Conservation (phyloP, 371 early-diverging fungal species). For the Mortierella polycephala region DNA sequence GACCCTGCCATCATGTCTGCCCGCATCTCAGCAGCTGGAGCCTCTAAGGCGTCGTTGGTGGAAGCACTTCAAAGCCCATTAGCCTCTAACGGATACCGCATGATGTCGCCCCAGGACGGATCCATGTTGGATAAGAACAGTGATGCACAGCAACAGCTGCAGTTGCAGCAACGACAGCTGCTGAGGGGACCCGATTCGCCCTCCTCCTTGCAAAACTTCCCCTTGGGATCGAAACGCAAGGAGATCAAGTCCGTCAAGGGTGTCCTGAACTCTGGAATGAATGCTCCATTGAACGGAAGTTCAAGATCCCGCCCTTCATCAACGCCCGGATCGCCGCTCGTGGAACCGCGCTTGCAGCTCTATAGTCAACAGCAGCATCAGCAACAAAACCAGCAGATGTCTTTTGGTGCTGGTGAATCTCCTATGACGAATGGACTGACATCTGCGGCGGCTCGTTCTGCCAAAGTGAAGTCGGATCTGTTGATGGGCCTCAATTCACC, state of each 20-base stretch:
- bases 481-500: conserved; percentile 32
- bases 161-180: neutral
- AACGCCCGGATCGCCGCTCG: conserved; percentile 36
- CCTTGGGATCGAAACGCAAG: conserved; percentile 49
- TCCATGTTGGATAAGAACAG: conserved; percentile 8
- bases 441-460: conserved; percentile 23
- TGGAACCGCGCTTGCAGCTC: conserved; percentile 25
- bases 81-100: conserved; percentile 24
- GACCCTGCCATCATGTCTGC: conserved; percentile 80
- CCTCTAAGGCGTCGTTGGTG: conserved; percentile 24
- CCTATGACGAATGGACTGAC: conserved; percentile 20
- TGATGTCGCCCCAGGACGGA: conserved; percentile 17
- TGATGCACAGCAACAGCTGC: neutral
- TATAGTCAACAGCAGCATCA: conserved; percentile 22
- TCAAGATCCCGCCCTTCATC: conserved; percentile 44
- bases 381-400: conserved; percentile 8
- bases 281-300: conserved; percentile 39
- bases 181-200: conserved; percentile 21
- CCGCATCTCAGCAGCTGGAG: conserved; percentile 54
- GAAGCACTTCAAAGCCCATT: conserved; percentile 32
- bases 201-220: conserved; percentile 39
- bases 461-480: conserved; percentile 38
- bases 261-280: conserved; percentile 48
- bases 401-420: conserved; percentile 14
- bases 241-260: conserved; percentile 54